Evolutionary conservation across 257 asterid species (phyloP).

Genomic region (Solanum chiquidenum): DNA sequence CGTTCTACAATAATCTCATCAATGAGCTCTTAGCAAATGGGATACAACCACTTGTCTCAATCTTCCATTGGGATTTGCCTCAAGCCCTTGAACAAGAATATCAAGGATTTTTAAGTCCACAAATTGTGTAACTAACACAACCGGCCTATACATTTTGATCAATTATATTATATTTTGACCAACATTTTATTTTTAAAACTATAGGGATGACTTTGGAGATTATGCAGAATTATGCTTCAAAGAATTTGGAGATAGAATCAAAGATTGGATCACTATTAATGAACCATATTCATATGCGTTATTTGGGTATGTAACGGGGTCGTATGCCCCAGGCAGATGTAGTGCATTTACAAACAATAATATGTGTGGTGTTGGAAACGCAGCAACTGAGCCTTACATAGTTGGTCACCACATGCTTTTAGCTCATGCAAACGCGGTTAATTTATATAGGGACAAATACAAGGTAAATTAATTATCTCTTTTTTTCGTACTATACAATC

Average conservation of each 20-base stretch:
- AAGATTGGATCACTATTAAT: not conserved
- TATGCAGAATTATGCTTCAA: not conserved
- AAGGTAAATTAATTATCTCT: not conserved
- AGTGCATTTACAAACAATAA: not conserved
- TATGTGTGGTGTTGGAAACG: not conserved
- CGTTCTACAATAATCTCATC: slow-evolving; percentile 16
- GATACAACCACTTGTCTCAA: not conserved
- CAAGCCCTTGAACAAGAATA: not conserved
- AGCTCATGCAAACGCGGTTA: not conserved
- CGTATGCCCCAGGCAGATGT: not conserved
- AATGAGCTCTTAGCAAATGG: slow-evolving; percentile 12
- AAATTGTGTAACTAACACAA: not conserved
- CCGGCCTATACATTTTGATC: not conserved
- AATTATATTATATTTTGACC: not conserved
- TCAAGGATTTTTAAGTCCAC: not conserved
- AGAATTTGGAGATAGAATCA: not conserved
- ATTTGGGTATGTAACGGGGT: not conserved
- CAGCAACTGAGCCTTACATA: not conserved
- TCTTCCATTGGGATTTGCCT: not conserved
- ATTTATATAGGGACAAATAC: not conserved
- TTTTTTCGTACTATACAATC: no score
- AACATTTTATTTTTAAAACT: not conserved
- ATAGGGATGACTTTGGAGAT: not conserved
- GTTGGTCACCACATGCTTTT: not conserved
- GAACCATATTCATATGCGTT: not conserved